These are phyloP conservation scores for Lophiostoma macrostomum DNA, from an alignment of 495 filamentous ascomycete genomes.

Conservation along the genomic window DNA sequence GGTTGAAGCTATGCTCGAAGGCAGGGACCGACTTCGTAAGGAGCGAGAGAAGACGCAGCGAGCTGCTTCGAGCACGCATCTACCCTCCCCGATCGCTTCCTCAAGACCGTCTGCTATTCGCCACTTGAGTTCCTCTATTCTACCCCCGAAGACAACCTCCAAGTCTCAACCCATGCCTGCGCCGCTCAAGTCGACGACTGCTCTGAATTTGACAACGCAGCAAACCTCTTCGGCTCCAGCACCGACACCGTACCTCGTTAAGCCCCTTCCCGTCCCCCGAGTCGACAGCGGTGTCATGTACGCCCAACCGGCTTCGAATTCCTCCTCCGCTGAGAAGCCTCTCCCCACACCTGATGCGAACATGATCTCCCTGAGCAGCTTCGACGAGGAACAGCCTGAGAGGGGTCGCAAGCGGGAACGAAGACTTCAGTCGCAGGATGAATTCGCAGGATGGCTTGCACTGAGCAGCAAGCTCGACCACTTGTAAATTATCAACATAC, in stretches of 20 bases:
- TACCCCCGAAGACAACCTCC: background rate
- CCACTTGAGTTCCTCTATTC: too few relatives aligned
- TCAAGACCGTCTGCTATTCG: too few relatives aligned
- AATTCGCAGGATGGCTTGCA: conserved; percentile 3
- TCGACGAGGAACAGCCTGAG: background rate
- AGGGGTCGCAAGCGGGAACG: background rate
- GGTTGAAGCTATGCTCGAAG: background rate
- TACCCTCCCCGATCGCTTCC: too few relatives aligned
- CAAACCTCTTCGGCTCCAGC: background rate
- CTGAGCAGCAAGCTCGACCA: conserved; percentile 2
- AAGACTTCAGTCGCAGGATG: background rate
- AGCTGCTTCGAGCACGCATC: too few relatives aligned
- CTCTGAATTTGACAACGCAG: too few relatives aligned
- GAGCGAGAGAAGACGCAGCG: too few relatives aligned
- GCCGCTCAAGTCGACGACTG: background rate
- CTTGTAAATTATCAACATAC: background rate
- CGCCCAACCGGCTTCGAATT: background rate
- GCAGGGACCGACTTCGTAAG: background rate
- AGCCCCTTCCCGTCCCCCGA: background rate
- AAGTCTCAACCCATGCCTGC: background rate
- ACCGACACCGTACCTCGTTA: background rate
- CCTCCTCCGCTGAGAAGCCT: background rate
- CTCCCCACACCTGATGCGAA: background rate
- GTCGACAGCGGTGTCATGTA: conserved; percentile 9
- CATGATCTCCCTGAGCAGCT: background rate